Evolutionary conservation across 352 stramenopile species (phyloP).

Genomic region (Pythium oligandrum): DNA sequence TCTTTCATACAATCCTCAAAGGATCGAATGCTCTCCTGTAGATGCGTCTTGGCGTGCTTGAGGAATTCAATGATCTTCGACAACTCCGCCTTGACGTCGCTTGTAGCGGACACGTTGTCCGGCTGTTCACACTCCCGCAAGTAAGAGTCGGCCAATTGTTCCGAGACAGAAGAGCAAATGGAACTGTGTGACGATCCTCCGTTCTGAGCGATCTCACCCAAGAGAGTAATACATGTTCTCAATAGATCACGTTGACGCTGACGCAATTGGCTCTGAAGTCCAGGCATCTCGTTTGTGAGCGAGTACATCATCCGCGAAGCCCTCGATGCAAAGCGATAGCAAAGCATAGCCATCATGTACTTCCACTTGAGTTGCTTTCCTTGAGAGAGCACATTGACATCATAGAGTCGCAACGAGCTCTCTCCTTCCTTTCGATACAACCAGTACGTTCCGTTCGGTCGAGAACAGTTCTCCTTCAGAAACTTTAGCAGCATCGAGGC

Average conservation of each 20-base stretch:
- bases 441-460: conserved; percentile 83
- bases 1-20: conserved; percentile 65
- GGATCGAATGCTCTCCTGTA: conserved; percentile 60
- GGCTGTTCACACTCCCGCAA: conserved; percentile 44
- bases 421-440: conserved; percentile 78
- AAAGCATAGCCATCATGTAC: conserved; percentile 90
- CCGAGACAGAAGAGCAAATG: conserved; percentile 75
- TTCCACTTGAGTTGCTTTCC: conserved; percentile 88
- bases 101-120: not conserved
- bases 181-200: conserved; percentile 60
- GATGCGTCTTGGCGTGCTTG: conserved; percentile 55
- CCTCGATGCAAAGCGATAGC: conserved; percentile 77
- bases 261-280: conserved; percentile 59
- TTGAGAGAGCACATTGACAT: conserved; percentile 77
- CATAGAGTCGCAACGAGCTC: conserved; percentile 72
- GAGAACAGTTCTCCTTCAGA: conserved; percentile 78
- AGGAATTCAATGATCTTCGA: conserved; percentile 14
- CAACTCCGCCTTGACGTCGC: not conserved
- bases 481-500: conserved; percentile 86
- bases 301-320: conserved; percentile 62
- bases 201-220: conserved; percentile 62
- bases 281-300: conserved; percentile 43
- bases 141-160: conserved; percentile 82
- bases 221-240: conserved; percentile 65
- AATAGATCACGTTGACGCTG: conserved; percentile 73